These are phyloP conservation scores for Fusarium brevicatenulatum DNA, from an alignment of 2,329 filamentous ascomycete species.

Conservation along the genomic window DNA sequence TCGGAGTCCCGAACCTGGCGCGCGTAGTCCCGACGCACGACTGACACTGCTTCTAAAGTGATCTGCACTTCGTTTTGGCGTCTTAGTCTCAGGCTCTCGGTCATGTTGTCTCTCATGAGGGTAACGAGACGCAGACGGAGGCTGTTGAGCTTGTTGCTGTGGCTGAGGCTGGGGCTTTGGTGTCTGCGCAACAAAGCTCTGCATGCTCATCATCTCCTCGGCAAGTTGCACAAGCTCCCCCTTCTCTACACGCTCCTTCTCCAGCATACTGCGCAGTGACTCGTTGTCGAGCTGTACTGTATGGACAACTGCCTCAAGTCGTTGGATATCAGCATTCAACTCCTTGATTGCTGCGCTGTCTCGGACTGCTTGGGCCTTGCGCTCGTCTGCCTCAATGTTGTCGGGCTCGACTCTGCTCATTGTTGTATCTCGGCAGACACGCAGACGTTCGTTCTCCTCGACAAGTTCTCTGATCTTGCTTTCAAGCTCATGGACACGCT, in stretches of 20 bases:
- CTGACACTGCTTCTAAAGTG: conserved; percentile 59
- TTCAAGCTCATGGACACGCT: conserved; percentile 84
- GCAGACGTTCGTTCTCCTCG: conserved; percentile 80
- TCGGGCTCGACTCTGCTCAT: conserved; percentile 67
- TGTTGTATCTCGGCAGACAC: conserved; percentile 71
- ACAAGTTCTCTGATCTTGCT: conserved; percentile 72
- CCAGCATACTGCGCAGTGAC: conserved; percentile 71
- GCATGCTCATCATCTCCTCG: conserved; percentile 84
- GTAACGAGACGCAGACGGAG: conserved; percentile 36
- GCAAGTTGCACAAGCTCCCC: conserved; percentile 83
- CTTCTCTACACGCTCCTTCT: conserved; percentile 83
- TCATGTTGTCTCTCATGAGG: conserved; percentile 36
- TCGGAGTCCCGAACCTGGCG: conserved; percentile 63
- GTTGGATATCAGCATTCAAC: conserved; percentile 78
- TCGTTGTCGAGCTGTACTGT: conserved; percentile 77
- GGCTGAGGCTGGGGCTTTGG: conserved; percentile 37
- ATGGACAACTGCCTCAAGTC: conserved; percentile 76
- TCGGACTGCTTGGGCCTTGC: conserved; percentile 67
- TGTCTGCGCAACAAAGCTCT: conserved; percentile 56
- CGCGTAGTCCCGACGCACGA: conserved; percentile 67
- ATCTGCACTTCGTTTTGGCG: conserved; percentile 47
- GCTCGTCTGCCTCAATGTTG: conserved; percentile 59
- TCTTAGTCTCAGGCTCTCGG: conserved; percentile 46
- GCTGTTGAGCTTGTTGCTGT: conserved; percentile 38
- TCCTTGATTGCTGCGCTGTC: conserved; percentile 75